Evolutionary conservation across 2,329 filamentous ascomycete genomes (phyloP), one percentile per base, ranked within the genome.

Genomic region (Neofusicoccum sp.): DNA sequence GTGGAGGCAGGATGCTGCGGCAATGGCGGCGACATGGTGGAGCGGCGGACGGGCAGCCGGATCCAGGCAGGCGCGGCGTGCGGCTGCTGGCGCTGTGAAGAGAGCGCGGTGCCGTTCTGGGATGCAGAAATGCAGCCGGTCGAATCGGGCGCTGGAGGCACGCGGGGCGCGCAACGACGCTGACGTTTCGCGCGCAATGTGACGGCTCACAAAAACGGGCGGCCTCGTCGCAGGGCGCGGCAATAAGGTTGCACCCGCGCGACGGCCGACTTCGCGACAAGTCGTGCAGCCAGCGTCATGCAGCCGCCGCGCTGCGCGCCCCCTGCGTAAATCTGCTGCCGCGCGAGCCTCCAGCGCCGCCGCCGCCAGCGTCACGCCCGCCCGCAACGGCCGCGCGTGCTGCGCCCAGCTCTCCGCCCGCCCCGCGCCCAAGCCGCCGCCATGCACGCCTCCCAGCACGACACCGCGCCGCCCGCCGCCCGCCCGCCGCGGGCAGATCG

Each of bases 261-360:
- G 20, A 20, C 20, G 20, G 20, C 20, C 20, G 20, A 20, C 20
- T 20, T 20, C 20, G 20, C 20, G 20, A 20, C 20, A 20, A 20
- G 20, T 20, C 20, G 20, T 20, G 65, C 63, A 63, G 59, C 60
- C 56, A 12, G 40, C 60, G 48, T 56, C 54, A 56, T 57, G 58
- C 44, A 49, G 47, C 40, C 14, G 34, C 51, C 6, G 44, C 62
- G 63, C 64, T 63, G 58, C 65, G 63, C 58, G 57, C 24, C 58
- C 45, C 56, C 43, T 41, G 45, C 43, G 43, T 53, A 8, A 40
- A 34, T 11, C 34, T 53, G 49, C 28, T 30, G 20, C 28, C 45
- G 45, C 45, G 30, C 28, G 45, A 48, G 45, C 45, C 45, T 48
- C 45, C 45, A 44, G n/a, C 38, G 7, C 14, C 9, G 8, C n/a